phyloP scores from a whole-genome alignment of 371 early-diverging fungal genomes.

The Mucor velutinosus region DNA sequence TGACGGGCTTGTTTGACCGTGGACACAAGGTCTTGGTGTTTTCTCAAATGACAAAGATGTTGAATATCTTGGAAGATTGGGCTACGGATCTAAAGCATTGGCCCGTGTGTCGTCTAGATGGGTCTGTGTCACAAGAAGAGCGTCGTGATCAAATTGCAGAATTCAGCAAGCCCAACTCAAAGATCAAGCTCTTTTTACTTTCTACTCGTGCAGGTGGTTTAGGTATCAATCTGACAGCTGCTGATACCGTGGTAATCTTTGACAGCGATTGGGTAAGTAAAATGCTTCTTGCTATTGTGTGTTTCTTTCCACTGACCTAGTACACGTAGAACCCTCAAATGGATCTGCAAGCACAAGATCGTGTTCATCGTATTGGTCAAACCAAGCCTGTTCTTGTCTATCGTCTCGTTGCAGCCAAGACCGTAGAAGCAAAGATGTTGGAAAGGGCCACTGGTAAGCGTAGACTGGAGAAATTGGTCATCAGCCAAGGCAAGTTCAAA shows the following conservation, averaged over 20 bases:
- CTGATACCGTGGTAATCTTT: conserved; percentile 93
- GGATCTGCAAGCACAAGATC: conserved; percentile 97
- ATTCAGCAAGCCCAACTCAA: conserved; percentile 54
- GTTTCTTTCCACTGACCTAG: neutral
- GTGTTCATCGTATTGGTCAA: conserved; percentile 97
- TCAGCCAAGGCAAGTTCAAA: conserved; percentile 78
- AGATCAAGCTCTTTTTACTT: conserved; percentile 85
- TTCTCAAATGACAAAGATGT: conserved; percentile 91
- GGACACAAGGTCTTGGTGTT: conserved; percentile 94
- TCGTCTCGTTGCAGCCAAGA: conserved; percentile 84
- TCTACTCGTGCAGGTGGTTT: conserved; percentile 98
- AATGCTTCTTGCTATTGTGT: neutral
- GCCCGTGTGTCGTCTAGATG: conserved; percentile 95
- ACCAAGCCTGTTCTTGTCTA: conserved; percentile 90
- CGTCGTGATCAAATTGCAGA: conserved; percentile 77
- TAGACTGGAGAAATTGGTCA: conserved; percentile 88
- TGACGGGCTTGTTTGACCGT: conserved; percentile 73
- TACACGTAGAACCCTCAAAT: conserved; percentile 87
- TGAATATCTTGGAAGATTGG: conserved; percentile 94
- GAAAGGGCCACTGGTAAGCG: conserved; percentile 83
- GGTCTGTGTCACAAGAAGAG: conserved; percentile 76
- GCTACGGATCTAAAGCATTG: conserved; percentile 72
- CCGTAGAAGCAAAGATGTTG: conserved; percentile 83
- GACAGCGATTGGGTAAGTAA: conserved; percentile 89
- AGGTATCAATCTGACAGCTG: conserved; percentile 93